Conservation (phyloP, 768 basidiomycete genomes). For the Mycena albidolilacea region DNA sequence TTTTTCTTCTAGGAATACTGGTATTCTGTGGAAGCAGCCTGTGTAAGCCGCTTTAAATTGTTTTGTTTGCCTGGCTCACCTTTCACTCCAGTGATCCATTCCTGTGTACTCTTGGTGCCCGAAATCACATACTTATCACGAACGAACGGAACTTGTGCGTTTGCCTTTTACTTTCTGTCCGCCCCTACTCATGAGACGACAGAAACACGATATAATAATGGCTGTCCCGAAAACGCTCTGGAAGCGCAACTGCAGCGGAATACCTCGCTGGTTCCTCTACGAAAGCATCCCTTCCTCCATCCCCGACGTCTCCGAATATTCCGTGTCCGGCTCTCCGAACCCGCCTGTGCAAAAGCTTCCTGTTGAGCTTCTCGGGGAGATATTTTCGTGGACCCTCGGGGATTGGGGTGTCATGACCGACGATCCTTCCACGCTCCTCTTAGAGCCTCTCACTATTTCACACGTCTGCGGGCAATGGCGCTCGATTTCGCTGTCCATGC, state of each 20-base stretch:
- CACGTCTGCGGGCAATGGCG: slow-evolving; percentile 39
- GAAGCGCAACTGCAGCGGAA: slow-evolving; percentile 33
- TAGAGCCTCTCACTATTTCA: slow-evolving; percentile 34
- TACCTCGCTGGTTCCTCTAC: slow-evolving; percentile 24
- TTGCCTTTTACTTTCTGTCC: neutral
- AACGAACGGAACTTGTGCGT: slow-evolving; percentile 9
- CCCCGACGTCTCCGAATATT: slow-evolving; percentile 1
- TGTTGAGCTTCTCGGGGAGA: slow-evolving; percentile 37
- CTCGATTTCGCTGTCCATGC: slow-evolving; percentile 30
- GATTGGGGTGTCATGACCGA: slow-evolving; percentile 30
- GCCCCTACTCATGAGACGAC: neutral
- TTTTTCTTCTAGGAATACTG: slow-evolving; percentile 20
- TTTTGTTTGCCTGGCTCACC: neutral
- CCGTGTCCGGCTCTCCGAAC: neutral
- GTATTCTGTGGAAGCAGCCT: slow-evolving; percentile 25
- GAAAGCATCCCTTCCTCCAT: slow-evolving; percentile 15
- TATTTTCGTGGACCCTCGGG: slow-evolving; percentile 29
- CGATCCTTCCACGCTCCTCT: slow-evolving; percentile 20
- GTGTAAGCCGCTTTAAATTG: neutral
- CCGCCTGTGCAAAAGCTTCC: slow-evolving; percentile 32
- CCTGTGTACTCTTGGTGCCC: too few species aligned
- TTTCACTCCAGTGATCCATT: neutral
- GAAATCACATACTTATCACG: neutral
- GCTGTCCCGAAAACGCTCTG: slow-evolving; percentile 24
- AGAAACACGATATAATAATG: slow-evolving; percentile 25